Evolutionary conservation across 768 basidiomycete genomes (phyloP), one percentile per base, ranked within the genome.

Genomic region (Naganishia antarctica): DNA sequence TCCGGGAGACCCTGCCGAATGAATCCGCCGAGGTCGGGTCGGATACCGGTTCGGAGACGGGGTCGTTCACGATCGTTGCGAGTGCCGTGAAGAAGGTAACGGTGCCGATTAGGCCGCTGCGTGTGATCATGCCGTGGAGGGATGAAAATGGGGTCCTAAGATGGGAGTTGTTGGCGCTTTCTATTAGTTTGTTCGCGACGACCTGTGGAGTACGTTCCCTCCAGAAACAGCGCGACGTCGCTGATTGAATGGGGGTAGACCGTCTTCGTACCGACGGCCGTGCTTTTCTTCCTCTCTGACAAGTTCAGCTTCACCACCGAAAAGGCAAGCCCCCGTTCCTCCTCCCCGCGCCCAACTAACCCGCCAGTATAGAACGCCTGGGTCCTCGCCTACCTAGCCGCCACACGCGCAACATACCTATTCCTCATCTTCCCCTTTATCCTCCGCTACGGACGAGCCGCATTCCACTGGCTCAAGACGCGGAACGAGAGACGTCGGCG

Each of bases 311-410:
- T 74, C 41, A 49, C 67, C 25, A 69, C 73, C 0, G 73, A 74
- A 67, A 66, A 68, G 26, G 71, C 66, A 44, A 61, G 68, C 61
- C 40, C 32, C 26, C 23, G 16, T 40, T 12, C 32, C n/a, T n/a
- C 2, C 13, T n/a, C n/a, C n/a, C n/a, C n/a, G n/a, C n/a, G 29
- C 32, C 13, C 7, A 16, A 31, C 29, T 16, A 23, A 32, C 29
- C 5, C 32, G 45, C 13, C 28, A 25, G 49, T 18, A 46, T 21
- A 69, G 67, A 74, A 74, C 58, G 73, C 68, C 1, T 74, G 73
- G 73, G 69, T 74, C 31, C 60, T 74, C 16, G 71, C 73, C 5
- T 74, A 70, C 63, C 70, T 74, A 41, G 70, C 73, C 0, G 70
- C 70, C 18, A 68, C 70, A 16, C 59, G 66, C 44, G 69, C 70